A percentile compares a stretch with the other conserved stretches of the same genome.
phyloP scores from a whole-genome alignment of 257 asterid species.

The Asclepias syriaca region DNA sequence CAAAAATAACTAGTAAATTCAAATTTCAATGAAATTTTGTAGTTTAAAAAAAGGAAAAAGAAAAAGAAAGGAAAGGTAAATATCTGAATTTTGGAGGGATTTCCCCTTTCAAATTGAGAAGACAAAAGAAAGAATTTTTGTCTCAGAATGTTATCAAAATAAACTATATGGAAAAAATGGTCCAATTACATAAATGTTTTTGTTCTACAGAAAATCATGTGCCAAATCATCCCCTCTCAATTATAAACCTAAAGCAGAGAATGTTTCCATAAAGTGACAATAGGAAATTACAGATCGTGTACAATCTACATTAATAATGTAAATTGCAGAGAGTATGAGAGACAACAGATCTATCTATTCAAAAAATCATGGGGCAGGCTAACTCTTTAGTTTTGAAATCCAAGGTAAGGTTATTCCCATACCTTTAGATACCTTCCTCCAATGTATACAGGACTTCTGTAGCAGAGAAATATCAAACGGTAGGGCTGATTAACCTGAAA shows the following conservation, averaged over 20 bases:
- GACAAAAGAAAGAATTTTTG: too few species aligned
- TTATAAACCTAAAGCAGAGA: background rate
- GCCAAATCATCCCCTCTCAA: background rate
- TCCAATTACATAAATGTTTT: background rate
- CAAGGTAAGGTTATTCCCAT: slow-evolving; percentile 5
- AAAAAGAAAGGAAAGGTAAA: too few species aligned
- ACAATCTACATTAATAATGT: background rate
- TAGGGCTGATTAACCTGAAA: slow-evolving; percentile 59
- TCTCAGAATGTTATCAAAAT: too few species aligned
- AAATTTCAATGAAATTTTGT: too few species aligned
- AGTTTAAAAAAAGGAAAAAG: too few species aligned
- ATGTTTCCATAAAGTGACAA: background rate
- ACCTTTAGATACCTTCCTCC: slow-evolving; percentile 99
- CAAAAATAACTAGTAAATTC: too few species aligned
- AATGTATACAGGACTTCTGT: slow-evolving; percentile 60
- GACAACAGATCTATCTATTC: background rate
- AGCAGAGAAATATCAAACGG: slow-evolving; percentile 46
- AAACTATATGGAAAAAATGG: background rate
- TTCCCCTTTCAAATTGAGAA: too few species aligned
- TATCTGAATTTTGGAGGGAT: too few species aligned
- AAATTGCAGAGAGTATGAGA: background rate
- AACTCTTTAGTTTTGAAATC: background rate
- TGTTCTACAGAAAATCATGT: background rate
- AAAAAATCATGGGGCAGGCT: background rate
- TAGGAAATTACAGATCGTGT: background rate